Evolutionary conservation across 208 protist species (phyloP).

Genomic region (Blastocrithidia nonstop): DNA sequence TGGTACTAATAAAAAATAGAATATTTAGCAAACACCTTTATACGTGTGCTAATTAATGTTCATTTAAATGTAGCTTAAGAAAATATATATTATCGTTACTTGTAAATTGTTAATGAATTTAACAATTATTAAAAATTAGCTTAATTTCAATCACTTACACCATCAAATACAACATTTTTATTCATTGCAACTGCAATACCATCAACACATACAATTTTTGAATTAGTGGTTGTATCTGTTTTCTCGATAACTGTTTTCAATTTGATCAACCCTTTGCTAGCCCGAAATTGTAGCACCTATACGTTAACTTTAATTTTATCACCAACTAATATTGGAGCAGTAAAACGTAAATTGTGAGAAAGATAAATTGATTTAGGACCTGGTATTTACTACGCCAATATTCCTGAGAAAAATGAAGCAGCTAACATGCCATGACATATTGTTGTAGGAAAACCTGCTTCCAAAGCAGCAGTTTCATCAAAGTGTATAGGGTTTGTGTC

Average conservation of each 20-base stretch:
- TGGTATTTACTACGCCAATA: slow-evolving; percentile 70
- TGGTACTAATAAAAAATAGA: no score
- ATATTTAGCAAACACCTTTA: no score
- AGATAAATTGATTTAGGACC: slow-evolving; percentile 77
- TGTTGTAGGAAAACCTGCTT: slow-evolving; percentile 49
- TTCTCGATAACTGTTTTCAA: slow-evolving; percentile 55
- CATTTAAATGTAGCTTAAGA: no score
- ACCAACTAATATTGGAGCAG: slow-evolving; percentile 56
- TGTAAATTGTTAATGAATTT: not conserved
- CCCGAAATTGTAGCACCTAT: slow-evolving; percentile 49
- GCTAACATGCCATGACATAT: slow-evolving; percentile 80
- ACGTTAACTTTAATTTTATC: slow-evolving; percentile 63
- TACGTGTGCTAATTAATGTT: no score
- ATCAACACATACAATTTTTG: slow-evolving; percentile 40
- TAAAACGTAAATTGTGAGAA: slow-evolving; percentile 65
- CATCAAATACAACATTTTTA: slow-evolving; percentile 59
- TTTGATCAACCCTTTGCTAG: slow-evolving; percentile 36
- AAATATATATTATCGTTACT: not conserved
- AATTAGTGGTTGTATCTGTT: slow-evolving; percentile 21
- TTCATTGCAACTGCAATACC: slow-evolving; percentile 72
- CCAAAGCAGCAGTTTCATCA: slow-evolving; percentile 37
- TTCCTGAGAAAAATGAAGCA: slow-evolving; percentile 67
- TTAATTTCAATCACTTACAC: slow-evolving; percentile 60
- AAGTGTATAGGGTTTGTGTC: slow-evolving; percentile 80
- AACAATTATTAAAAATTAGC: not conserved